Evolutionary conservation across 768 basidiomycete genomes (phyloP), one percentile per base, ranked within the genome.

Genomic region (Termitomyces sp.): DNA sequence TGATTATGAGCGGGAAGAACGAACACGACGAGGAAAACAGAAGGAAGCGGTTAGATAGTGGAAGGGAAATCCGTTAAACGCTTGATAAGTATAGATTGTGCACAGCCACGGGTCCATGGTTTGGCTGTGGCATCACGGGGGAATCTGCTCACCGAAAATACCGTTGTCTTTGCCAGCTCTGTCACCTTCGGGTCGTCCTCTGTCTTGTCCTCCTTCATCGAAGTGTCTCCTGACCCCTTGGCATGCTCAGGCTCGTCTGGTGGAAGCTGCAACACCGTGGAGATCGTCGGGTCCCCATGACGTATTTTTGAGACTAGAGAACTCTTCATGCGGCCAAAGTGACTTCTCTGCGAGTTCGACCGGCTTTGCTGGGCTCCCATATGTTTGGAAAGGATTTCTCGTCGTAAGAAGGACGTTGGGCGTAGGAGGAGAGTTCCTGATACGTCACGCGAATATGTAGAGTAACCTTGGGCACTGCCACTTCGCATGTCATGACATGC

Each of bases 311-410:
- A 63, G 34, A 57, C 47, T n/a, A 60, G 48, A 47, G 57, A 59
- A 24, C 63, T 49, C 11, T 54, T 62, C 36, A 70, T 46, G 24
- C 68, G 67, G 60, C 65, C 64, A 24, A 68, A 44, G 49, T 67
- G 49, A 50, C 60, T 64, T 50, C 47, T 54, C 24, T 63, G 59
- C 2, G 64, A 57, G 30, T 57, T 61, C 31, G 62, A 47, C 51
- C 66, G 68, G 53, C 72, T 72, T 57, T 74, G 74, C 27, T 68
- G 65, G 51, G 68, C 59, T 46, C 73, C 74, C 74, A 75, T 75
- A 27, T 15, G 8, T n/a, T 20, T 48, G 7, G 6, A 48, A 7
- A 30, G 27, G 7, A 11, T 9, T 13, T 11, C 2, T 3, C 2
- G 46, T 49, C 8, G 36, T 20, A 16, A 36, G 34, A 45, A 53